Percentiles rank a stretch among this genome's conserved stretches.
Evolutionary conservation across 2,329 filamentous ascomycete species (phyloP).

Genomic region (Colletotrichum acutatum): DNA sequence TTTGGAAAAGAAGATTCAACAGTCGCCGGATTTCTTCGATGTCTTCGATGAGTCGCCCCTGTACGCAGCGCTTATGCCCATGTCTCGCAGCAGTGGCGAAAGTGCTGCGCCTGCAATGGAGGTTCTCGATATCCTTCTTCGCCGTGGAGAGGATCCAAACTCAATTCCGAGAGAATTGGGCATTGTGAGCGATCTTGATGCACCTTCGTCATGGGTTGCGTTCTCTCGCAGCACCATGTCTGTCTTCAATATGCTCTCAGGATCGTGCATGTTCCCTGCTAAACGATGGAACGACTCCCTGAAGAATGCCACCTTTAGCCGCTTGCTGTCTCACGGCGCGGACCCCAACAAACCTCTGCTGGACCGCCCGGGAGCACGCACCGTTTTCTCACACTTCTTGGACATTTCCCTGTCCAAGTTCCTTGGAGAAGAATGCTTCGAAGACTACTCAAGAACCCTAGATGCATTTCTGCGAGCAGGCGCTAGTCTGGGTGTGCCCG

Average conservation of each 20-base stretch:
- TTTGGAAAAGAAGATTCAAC: not conserved
- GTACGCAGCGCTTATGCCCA: not conserved
- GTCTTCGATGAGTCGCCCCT: not conserved
- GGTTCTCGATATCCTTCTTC: not conserved
- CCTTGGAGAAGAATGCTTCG: not conserved
- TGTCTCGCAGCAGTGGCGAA: not conserved
- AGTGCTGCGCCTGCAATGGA: not conserved
- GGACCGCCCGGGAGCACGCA: not conserved
- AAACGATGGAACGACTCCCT: not conserved
- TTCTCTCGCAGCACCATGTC: not conserved
- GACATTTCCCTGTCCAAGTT: not conserved
- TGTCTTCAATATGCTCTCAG: not conserved
- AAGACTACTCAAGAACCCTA: not conserved
- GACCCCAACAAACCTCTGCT: not conserved
- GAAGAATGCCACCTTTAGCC: not conserved
- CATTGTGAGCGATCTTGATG: not conserved
- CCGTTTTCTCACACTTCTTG: not conserved
- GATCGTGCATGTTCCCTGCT: not conserved
- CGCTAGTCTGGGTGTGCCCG: not conserved
- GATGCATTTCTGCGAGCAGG: not conserved
- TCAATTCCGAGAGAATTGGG: not conserved
- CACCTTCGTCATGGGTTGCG: not conserved
- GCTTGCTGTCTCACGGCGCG: not conserved
- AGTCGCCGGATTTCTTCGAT: not conserved
- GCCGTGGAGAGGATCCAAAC: not conserved